Evolutionary conservation across 2,329 filamentous ascomycete genomes (phyloP), one percentile per base, ranked within the genome.

Genomic region (Arthrobotrys iridis): DNA sequence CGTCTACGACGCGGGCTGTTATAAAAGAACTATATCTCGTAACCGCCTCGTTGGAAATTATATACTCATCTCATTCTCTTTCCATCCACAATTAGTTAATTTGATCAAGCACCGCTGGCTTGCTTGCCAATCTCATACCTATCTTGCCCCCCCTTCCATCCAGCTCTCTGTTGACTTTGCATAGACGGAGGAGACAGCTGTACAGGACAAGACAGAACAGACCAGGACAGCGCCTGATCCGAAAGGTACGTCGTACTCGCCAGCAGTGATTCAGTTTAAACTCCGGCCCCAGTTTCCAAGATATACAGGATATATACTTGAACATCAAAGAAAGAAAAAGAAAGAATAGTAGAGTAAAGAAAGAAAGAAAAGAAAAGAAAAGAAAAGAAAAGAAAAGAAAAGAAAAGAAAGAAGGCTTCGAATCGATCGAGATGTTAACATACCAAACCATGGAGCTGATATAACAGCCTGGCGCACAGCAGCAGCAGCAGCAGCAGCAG

Each of bases 1-100:
- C 35, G 15, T 40, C 35, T 40, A 40, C 35, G 35, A 40, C n/a
- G n/a, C n/a, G n/a, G 35, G 35, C 40, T 43, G 40, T 43, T 43
- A 43, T 43, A 43, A n/a, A n/a, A 40, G n/a, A 50, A 22, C 7
- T 50, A 50, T 46, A 46, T 46, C 10, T 18, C n/a, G 43, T n/a
- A 52, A 52, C 46, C 46, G 46, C 46, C 46, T 52, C 46, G 15
- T 15, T 52, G 46, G 46, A 52, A 52, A 52, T 52, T 52, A 52
- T 52, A 52, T 52, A 7, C 24, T 52, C 46, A 18, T 52, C 46
- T 52, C 26, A 11, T 46, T 48, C n/a, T 22, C 40, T 7, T 3
- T 20, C 26, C 26, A 15, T 52, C 15, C 26, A 15, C 46, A 33
- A 8, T 4, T 20, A 26, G 35, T 40, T 40, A 40, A 40, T 40